Conservation (phyloP, 2,329 filamentous ascomycete genomes). For the Penicillium nordicum region DNA sequence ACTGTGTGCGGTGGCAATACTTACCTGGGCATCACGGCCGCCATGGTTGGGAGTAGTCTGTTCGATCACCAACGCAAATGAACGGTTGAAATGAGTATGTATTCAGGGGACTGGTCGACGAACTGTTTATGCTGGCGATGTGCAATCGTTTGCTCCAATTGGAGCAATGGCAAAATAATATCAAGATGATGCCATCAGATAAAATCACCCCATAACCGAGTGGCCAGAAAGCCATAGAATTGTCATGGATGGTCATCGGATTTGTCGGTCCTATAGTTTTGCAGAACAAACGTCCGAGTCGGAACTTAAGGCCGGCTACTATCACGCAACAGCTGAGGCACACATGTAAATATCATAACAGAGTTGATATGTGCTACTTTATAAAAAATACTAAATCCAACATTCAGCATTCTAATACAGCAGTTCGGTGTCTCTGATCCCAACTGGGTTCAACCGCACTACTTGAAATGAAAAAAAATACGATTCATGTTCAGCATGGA, state of each 20-base stretch:
- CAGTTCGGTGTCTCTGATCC: neutral
- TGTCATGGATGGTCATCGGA: neutral
- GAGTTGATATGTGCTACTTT: neutral
- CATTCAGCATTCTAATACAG: neutral
- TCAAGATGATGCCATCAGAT: neutral
- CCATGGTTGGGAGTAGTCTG: slow-evolving; percentile 12
- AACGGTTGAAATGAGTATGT: neutral
- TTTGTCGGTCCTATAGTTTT: neutral
- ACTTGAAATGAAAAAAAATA: neutral
- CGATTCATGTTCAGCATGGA: neutral
- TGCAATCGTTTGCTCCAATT: neutral
- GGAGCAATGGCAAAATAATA: neutral
- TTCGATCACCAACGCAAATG: neutral
- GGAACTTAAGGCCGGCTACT: neutral
- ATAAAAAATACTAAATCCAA: neutral
- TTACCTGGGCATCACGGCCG: slow-evolving; percentile 7
- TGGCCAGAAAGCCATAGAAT: neutral
- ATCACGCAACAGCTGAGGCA: neutral
- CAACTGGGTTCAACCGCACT: neutral
- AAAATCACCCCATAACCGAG: neutral
- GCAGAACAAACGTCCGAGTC: neutral
- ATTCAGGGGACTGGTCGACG: neutral
- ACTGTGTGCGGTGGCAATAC: neutral
- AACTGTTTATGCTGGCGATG: neutral
- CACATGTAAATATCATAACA: neutral